phyloP scores from a whole-genome alignment of 306 rosid genomes.

The Hylodesmum podocarpum region DNA sequence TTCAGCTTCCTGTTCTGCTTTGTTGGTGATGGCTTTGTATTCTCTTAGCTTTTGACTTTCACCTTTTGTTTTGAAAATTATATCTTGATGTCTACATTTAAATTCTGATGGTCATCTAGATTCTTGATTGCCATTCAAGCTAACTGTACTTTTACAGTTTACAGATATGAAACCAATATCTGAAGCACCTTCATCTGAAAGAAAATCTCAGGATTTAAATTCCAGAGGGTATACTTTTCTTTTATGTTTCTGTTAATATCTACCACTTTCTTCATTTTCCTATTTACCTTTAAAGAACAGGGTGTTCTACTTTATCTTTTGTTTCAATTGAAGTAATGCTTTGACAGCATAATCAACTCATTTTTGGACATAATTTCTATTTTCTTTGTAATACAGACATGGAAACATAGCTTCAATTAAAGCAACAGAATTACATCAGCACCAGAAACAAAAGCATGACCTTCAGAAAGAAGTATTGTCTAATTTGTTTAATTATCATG shows the following conservation, averaged over 20 bases:
- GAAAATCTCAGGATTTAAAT: conserved; percentile 36
- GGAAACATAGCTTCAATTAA: conserved; percentile 28
- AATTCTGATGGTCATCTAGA: conserved; percentile 15
- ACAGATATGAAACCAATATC: conserved; percentile 38
- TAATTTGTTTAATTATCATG: conserved; percentile 51
- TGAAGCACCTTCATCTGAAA: conserved; percentile 36
- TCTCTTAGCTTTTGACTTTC: conserved; percentile 6
- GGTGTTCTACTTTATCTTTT: conserved; percentile 4
- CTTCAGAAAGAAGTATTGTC: conserved; percentile 64
- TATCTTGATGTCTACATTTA: not conserved
- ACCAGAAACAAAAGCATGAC: conserved; percentile 40
- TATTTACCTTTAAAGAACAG: conserved; percentile 6
- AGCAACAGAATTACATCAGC: conserved; percentile 32
- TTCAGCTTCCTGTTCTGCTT: conserved; percentile 2
- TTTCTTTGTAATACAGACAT: conserved; percentile 37
- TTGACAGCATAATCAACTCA: not conserved
- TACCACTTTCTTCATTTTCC: not conserved
- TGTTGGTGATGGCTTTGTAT: conserved; percentile 5
- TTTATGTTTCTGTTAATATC: conserved; percentile 20
- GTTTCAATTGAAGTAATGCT: not conserved
- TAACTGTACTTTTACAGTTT: conserved; percentile 47
- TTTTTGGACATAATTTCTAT: conserved; percentile 24
- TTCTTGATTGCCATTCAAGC: conserved; percentile 28
- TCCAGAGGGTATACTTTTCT: conserved; percentile 45
- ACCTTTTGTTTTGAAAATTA: conserved; percentile 8